Evolutionary conservation across 805 yeast species (phyloP).

Genomic region (Scheffersomyces spartinae): DNA sequence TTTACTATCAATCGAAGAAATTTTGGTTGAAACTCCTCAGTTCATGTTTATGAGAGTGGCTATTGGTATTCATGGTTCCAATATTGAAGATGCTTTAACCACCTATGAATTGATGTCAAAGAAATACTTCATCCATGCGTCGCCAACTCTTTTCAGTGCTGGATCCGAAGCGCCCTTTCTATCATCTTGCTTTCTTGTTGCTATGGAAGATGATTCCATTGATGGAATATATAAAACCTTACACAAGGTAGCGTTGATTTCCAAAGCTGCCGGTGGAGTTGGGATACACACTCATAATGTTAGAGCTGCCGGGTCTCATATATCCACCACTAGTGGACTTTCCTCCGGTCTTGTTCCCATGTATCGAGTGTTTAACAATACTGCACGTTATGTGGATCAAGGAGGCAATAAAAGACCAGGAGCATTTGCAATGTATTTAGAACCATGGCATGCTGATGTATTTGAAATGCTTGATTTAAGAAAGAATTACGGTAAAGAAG

Average conservation of each 20-base stretch:
- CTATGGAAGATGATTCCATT: constrained; percentile 89
- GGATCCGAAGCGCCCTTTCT: constrained; percentile 79
- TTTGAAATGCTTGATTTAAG: constrained; percentile 78
- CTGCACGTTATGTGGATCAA: constrained; percentile 95
- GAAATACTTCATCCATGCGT: constrained; percentile 85
- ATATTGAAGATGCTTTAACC: constrained; percentile 56
- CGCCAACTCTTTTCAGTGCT: constrained; percentile 90
- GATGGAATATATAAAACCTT: constrained; percentile 91
- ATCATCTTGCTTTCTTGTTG: constrained; percentile 86
- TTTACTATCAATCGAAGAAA: constrained; percentile 50
- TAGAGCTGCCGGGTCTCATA: constrained; percentile 76
- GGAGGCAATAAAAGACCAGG: constrained; percentile 99
- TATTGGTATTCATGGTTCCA: constrained; percentile 72
- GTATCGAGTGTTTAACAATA: constrained; percentile 88
- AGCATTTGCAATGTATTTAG: constrained; percentile 87
- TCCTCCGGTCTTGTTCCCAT: constrained; percentile 93
- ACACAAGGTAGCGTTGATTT: constrained; percentile 78
- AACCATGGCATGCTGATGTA: constrained; percentile 95
- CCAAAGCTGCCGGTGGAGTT: constrained; percentile 93
- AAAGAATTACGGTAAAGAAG: constrained; percentile 94
- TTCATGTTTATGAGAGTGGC: constrained; percentile 85
- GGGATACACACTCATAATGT: constrained; percentile 86
- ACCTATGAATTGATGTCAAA: constrained; percentile 83
- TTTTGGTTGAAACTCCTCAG: constrained; percentile 85
- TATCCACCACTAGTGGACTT: constrained; percentile 86